phyloP scores from a whole-genome alignment of 768 basidiomycete genomes.

The Auricularia sp. region DNA sequence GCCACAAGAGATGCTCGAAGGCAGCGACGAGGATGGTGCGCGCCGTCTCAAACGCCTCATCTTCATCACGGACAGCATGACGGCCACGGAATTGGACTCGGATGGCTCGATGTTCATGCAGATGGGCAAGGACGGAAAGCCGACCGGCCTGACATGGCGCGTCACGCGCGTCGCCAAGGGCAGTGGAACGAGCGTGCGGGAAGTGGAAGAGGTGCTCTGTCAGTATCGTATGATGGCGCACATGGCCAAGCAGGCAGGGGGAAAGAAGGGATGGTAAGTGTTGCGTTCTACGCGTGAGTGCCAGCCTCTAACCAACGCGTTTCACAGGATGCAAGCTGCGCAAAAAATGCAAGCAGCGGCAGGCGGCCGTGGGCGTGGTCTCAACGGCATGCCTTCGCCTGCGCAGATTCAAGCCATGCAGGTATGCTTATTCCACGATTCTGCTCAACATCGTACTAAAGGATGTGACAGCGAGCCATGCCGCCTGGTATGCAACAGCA shows the following conservation, averaged over 20 bases:
- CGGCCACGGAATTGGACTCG: conserved; percentile 83
- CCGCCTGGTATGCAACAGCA: conserved; percentile 94
- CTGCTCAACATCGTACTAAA: neutral
- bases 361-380: conserved; percentile 78
- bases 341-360: conserved; percentile 88
- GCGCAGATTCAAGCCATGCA: conserved; percentile 90
- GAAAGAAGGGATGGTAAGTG: conserved; percentile 78
- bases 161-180: conserved; percentile 86
- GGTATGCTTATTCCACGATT: conserved; percentile 35
- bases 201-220: conserved; percentile 95
- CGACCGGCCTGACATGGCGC: conserved; percentile 79
- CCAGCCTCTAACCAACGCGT: conserved; percentile 17
- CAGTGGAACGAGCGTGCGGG: conserved; percentile 87
- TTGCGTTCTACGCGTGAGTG: conserved; percentile 24
- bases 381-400: conserved; percentile 82
- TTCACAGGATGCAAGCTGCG: conserved; percentile 59
- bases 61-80: conserved; percentile 98
- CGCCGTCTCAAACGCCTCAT: conserved; percentile 94
- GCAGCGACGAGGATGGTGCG: conserved; percentile 88
- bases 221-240: conserved; percentile 99
- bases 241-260: conserved; percentile 97
- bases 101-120: conserved; percentile 91
- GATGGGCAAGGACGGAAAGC: conserved; percentile 71
- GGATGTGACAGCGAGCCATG: conserved; percentile 64
- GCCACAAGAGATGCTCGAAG: conserved; percentile 81